These are phyloP conservation scores for Crithidia acanthocephali DNA, from an alignment of 208 protist genomes.

Conservation along the genomic window DNA sequence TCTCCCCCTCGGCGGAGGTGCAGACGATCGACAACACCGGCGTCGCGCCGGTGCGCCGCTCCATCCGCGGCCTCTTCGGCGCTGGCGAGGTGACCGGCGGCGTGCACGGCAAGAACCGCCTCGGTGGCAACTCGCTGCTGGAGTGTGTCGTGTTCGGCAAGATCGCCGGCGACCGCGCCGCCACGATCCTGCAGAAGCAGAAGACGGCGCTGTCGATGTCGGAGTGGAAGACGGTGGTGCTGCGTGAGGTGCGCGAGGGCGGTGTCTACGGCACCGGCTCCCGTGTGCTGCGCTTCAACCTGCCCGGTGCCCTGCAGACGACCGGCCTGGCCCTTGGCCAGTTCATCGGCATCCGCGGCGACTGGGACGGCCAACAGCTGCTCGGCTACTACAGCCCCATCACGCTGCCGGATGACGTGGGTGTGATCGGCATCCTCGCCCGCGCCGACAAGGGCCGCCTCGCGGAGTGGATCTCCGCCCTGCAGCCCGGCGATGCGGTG, in stretches of 20 bases:
- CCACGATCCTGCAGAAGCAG: slow-evolving; percentile 67
- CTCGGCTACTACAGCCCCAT: slow-evolving; percentile 80
- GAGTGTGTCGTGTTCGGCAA: slow-evolving; percentile 75
- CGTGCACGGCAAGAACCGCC: slow-evolving; percentile 96
- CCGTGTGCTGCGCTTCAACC: slow-evolving; percentile 67
- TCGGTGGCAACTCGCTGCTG: slow-evolving; percentile 97
- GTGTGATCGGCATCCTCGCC: slow-evolving; percentile 68
- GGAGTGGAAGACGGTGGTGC: slow-evolving; percentile 50
- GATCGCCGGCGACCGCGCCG: slow-evolving; percentile 79
- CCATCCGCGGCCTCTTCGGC: slow-evolving; percentile 93
- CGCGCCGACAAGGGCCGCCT: slow-evolving; percentile 59
- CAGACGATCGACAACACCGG: slow-evolving; percentile 50
- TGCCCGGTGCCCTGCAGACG: slow-evolving; percentile 70
- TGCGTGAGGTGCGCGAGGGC: slow-evolving; percentile 52
- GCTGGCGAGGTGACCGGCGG: slow-evolving; percentile 97
- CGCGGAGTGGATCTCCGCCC: slow-evolving; percentile 59
- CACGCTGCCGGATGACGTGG: slow-evolving; percentile 70
- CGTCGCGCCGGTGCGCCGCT: slow-evolving; percentile 40
- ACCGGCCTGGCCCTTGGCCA: slow-evolving; percentile 77
- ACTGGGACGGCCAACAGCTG: slow-evolving; percentile 56
- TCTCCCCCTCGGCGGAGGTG: slow-evolving; percentile 86
- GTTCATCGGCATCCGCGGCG: slow-evolving; percentile 68
- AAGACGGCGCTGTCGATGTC: slow-evolving; percentile 44
- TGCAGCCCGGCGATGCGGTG: slow-evolving; percentile 73
- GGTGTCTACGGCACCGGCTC: slow-evolving; percentile 54